Conservation (phyloP, 192 early-diverging fungal genomes). For the Mortierella alpina region DNA sequence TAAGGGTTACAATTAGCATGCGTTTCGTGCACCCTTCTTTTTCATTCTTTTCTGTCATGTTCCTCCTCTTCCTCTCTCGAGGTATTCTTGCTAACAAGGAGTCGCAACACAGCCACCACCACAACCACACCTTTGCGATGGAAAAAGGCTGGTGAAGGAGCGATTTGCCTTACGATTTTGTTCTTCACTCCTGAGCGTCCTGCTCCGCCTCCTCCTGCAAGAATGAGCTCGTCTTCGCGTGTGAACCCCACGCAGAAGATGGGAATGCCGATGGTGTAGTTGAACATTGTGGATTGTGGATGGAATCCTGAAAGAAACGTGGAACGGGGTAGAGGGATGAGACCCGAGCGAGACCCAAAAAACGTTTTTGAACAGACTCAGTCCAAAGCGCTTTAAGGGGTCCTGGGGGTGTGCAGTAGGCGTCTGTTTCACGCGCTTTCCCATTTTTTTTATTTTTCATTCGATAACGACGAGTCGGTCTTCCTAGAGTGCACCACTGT, state of each 20-base stretch:
- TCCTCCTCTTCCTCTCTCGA: neutral
- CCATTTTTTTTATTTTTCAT: conserved; percentile 1
- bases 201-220: conserved; percentile 91
- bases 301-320: neutral
- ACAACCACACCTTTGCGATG: neutral
- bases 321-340: neutral
- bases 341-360: neutral
- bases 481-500: conserved; percentile 35
- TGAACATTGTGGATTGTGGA: conserved; percentile 47
- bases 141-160: neutral
- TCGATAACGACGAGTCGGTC: too few relatives aligned
- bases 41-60: neutral
- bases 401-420: neutral
- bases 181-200: conserved; percentile 88
- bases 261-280: conserved; percentile 67
- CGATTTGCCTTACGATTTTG: conserved; percentile 72
- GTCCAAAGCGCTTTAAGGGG: neutral
- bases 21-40: neutral
- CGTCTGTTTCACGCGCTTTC: neutral
- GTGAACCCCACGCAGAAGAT: conserved; percentile 71
- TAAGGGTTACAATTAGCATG: neutral
- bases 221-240: conserved; percentile 64
- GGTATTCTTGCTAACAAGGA: neutral
- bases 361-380: neutral
- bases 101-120: neutral